phyloP scores from a whole-genome alignment of 495 filamentous ascomycete species.

The Penicillium goetzii region DNA sequence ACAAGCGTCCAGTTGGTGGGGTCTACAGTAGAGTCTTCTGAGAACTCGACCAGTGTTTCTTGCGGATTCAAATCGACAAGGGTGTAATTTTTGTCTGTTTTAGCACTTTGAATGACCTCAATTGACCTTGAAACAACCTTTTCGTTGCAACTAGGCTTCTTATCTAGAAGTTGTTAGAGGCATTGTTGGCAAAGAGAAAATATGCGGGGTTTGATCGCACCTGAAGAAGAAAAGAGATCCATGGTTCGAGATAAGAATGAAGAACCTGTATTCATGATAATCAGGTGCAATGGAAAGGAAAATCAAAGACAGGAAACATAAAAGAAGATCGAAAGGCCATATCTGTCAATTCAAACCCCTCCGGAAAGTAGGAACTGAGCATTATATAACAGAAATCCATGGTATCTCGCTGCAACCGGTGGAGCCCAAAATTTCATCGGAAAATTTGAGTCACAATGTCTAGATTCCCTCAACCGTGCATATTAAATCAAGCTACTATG shows the following conservation, averaged over 20 bases:
- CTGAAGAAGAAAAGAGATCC: constrained; percentile 18
- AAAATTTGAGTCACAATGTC: constrained; percentile 28
- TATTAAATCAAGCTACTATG: constrained; percentile 26
- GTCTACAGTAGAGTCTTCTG: constrained; percentile 29
- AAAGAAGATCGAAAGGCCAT: constrained; percentile 7
- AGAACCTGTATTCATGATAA: constrained; percentile 11
- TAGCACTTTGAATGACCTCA: background rate
- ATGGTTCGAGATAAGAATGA: constrained; percentile 17
- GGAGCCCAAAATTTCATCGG: constrained; percentile 16
- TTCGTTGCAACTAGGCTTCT: constrained; percentile 11
- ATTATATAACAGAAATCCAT: constrained; percentile 24
- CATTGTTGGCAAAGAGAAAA: background rate
- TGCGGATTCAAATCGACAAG: constrained; percentile 29
- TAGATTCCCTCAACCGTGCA: constrained; percentile 22
- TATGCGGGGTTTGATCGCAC: constrained; percentile 16
- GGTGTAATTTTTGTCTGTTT: constrained; percentile 23
- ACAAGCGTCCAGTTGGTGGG: constrained; percentile 42
- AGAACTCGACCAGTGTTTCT: constrained; percentile 38
- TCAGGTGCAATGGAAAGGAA: constrained; percentile 5
- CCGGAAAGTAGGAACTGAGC: background rate
- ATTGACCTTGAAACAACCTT: constrained; percentile 14
- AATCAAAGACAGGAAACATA: constrained; percentile 5
- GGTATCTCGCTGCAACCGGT: constrained; percentile 14
- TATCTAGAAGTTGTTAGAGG: constrained; percentile 24
- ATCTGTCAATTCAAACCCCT: background rate